Conservation (phyloP, 2,329 filamentous ascomycete species). For the Aschersonia sp. region DNA sequence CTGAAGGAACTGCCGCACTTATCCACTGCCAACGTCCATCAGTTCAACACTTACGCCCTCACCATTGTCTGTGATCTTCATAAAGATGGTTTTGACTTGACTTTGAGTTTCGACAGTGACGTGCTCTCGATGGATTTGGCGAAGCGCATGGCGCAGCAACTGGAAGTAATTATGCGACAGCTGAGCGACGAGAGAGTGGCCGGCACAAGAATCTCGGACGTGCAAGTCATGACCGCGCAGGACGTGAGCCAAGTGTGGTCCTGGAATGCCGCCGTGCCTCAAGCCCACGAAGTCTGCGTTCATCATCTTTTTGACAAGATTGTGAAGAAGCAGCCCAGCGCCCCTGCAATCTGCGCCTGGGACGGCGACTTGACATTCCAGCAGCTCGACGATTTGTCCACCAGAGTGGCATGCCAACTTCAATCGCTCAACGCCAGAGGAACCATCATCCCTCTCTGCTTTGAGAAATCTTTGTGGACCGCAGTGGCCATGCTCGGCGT, state of each 20-base stretch:
- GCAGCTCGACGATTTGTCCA: conserved; percentile 9
- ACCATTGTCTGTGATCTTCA: conserved; percentile 6
- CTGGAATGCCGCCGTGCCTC: background rate
- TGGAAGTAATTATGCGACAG: background rate
- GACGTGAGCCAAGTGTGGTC: background rate
- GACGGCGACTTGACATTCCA: conserved; percentile 11
- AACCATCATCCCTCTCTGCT: conserved; percentile 2
- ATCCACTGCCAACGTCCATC: background rate
- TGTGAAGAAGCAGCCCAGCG: background rate
- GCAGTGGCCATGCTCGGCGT: conserved; percentile 3
- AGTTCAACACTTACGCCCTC: conserved; percentile 7
- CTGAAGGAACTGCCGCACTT: background rate
- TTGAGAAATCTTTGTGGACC: conserved; percentile 6
- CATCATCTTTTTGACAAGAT: background rate
- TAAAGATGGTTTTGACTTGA: background rate
- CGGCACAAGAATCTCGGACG: background rate
- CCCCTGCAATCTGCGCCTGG: conserved; percentile 7
- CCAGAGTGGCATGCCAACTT: conserved; percentile 5
- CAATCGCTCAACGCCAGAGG: background rate
- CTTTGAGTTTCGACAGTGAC: background rate
- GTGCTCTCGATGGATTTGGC: background rate
- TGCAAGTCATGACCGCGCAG: background rate
- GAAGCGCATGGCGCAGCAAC: background rate
- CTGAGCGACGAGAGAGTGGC: background rate
- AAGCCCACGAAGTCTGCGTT: background rate